Conservation (phyloP, 768 basidiomycete genomes). For the Crassisporium funariophilum region DNA sequence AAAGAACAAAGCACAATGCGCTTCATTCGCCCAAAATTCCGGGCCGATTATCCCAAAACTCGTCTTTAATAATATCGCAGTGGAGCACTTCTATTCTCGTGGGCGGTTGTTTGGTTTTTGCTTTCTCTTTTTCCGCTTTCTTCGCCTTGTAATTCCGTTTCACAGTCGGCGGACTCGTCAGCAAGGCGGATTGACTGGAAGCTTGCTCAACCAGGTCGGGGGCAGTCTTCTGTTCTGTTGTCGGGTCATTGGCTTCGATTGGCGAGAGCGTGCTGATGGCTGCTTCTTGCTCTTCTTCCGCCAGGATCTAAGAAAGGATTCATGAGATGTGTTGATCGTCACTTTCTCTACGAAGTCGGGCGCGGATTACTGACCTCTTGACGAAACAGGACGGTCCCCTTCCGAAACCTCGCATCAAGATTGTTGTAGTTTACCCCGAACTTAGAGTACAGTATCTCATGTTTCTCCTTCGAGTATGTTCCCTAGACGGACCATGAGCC, state of each 20-base stretch:
- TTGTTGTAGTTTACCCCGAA: conserved; percentile 90
- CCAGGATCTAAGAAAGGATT: neutral
- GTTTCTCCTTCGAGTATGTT: conserved; percentile 85
- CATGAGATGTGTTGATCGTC: too few relatives aligned
- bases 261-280: neutral
- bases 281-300: neutral
- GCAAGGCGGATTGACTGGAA: conserved; percentile 6
- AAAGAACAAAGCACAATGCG: neutral
- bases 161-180: too few relatives aligned
- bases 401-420: conserved; percentile 69
- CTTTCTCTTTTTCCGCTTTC: conserved; percentile 18
- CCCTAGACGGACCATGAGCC: conserved; percentile 67
- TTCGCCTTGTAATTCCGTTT: conserved; percentile 15
- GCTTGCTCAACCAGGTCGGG: neutral
- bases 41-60: conserved; percentile 74
- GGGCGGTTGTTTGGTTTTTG: conserved; percentile 34
- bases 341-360: too few relatives aligned
- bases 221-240: neutral
- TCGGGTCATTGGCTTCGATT: neutral
- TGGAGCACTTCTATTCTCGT: conserved; percentile 64
- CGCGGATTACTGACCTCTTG: conserved; percentile 36
- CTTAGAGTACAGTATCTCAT: conserved; percentile 83
- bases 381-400: conserved; percentile 84
- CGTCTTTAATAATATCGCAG: conserved; percentile 81
- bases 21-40: conserved; percentile 43